phyloP scores from a whole-genome alignment of 306 rosid genomes.

The Sechiopsis laciniata region DNA sequence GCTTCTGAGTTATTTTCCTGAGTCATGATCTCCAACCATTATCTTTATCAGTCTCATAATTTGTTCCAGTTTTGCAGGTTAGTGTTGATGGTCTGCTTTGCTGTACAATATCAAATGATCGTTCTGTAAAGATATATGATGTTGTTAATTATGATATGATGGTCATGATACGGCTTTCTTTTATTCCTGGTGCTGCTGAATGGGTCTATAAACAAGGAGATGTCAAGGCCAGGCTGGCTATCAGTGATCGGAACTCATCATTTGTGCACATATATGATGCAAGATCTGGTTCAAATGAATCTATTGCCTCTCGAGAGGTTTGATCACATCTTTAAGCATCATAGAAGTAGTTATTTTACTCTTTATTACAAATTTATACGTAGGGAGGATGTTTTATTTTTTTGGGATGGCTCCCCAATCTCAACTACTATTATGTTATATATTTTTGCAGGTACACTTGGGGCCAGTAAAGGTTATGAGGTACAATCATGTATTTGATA shows the following conservation, averaged over 20 bases:
- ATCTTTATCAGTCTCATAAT: slow-evolving; percentile 34
- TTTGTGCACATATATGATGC: slow-evolving; percentile 85
- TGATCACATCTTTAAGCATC: slow-evolving; percentile 22
- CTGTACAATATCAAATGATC: slow-evolving; percentile 85
- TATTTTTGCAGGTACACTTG: slow-evolving; percentile 58
- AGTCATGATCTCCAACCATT: slow-evolving; percentile 9
- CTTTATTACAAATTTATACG: neutral
- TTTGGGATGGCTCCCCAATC: neutral
- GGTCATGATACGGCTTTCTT: slow-evolving; percentile 86
- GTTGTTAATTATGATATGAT: slow-evolving; percentile 97
- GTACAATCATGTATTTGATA: slow-evolving; percentile 63
- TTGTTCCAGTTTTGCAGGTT: slow-evolving; percentile 80
- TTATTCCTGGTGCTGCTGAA: slow-evolving; percentile 79
- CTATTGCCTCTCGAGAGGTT: slow-evolving; percentile 80
- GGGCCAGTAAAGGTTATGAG: slow-evolving; percentile 78
- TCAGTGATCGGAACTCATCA: slow-evolving; percentile 72
- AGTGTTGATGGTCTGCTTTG: slow-evolving; percentile 93
- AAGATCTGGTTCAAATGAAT: slow-evolving; percentile 76
- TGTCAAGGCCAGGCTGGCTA: slow-evolving; percentile 79
- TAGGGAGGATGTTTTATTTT: neutral
- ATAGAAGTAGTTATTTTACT: neutral
- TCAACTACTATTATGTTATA: slow-evolving; percentile 18
- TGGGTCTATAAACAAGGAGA: slow-evolving; percentile 99
- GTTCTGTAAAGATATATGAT: slow-evolving; percentile 82
- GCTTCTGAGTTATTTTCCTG: neutral